Evolutionary conservation across 768 basidiomycete species (phyloP), one percentile per base, ranked within the genome.

Genomic region (Lentinula sp.): DNA sequence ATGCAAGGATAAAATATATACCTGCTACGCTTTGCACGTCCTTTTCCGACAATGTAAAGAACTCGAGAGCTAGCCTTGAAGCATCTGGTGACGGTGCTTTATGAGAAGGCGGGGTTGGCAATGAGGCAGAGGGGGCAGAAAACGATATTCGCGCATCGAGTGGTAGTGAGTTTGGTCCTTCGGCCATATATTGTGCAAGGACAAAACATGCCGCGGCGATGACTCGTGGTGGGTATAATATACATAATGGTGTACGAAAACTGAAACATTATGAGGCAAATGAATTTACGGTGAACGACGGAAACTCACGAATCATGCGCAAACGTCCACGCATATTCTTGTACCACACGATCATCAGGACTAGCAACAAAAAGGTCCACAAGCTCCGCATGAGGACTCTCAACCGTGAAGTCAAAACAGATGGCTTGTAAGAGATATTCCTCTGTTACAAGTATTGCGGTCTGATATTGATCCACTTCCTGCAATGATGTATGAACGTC

Each of bases 271-370:
- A 49, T 50, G 56, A 52, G 63, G 37, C 42, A 41, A n/a, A 50
- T 45, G 51, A 54, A 12, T 43, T 58, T 59, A 57, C 46, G 64
- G 20, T 16, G 53, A 60, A 16, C 10, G 54, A 53, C 13, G 45
- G 39, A 81, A 80, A 46, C 79, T 73, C 61, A 93, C 92, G 92
- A 91, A 76, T 94, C 92, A 72, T 92, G 90, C 13, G 91, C 88
- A 55, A 94, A 77, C 63, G 89, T 90, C 93, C 91, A 94, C 12
- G 90, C 85, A 67, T 84, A 87, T 68, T 92, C 91, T 70, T 89
- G 85, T 39, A 87, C 70, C 37, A 76, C 71, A 18, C 68, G 57
- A 39, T 78, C 80, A 46, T 78, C 76, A 63, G 79, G 79, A 48
- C 80, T 72, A 8, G 78, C 74, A 60, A 86, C 83, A 66, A 91